Conservation (phyloP, 1,139 yeast genomes). For the Suhomyces coccinellae region DNA sequence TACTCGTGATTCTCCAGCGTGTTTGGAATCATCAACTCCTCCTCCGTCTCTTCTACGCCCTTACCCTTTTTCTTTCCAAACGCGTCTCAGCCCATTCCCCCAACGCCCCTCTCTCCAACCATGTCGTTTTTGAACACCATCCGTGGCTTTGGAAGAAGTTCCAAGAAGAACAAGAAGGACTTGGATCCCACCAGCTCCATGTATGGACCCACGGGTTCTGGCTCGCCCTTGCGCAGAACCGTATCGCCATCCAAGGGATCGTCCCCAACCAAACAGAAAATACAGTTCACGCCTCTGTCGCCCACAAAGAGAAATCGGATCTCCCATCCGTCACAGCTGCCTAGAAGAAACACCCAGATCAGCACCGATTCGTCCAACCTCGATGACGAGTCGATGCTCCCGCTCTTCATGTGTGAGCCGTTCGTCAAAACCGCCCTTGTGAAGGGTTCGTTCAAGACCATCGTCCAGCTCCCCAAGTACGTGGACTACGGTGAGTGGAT, state of each 20-base stretch:
- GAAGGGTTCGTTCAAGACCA: conserved; percentile 95
- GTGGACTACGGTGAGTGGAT: conserved; percentile 96
- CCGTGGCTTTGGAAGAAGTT: conserved; percentile 65
- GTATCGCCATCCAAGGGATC: conserved; percentile 39
- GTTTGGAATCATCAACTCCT: background rate
- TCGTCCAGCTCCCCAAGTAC: conserved; percentile 91
- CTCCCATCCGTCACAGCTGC: conserved; percentile 25
- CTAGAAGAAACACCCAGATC: conserved; percentile 19
- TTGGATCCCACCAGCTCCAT: conserved; percentile 36
- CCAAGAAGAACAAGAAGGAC: conserved; percentile 54
- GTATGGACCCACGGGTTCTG: conserved; percentile 34
- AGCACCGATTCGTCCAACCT: conserved; percentile 9
- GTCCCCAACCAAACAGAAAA: conserved; percentile 35
- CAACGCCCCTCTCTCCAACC: background rate
- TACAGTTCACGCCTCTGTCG: conserved; percentile 29
- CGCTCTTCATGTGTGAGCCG: conserved; percentile 85
- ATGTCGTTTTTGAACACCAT: conserved; percentile 50
- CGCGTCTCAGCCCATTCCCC: background rate
- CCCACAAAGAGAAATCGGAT: conserved; percentile 36
- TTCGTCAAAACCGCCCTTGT: conserved; percentile 92
- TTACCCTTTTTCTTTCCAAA: background rate
- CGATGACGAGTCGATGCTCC: conserved; percentile 15
- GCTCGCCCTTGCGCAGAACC: conserved; percentile 38
- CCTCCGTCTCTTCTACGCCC: background rate
- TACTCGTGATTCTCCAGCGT: background rate